Evolutionary conservation across 495 filamentous ascomycete species (phyloP), one percentile per base, ranked within the genome.

Genomic region (Achaetomiella virescens): DNA sequence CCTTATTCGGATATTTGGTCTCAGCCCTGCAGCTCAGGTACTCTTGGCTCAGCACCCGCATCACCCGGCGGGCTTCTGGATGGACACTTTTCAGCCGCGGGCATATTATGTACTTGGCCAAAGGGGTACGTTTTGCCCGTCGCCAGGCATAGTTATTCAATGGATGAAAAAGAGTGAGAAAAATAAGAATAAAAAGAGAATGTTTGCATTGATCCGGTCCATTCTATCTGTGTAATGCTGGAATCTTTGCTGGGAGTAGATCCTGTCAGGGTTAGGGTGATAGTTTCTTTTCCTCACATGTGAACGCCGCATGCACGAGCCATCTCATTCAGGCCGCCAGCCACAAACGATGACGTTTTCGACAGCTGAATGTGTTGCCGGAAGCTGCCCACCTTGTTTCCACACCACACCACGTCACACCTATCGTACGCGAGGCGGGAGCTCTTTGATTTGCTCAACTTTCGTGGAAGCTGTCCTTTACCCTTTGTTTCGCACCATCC

Each of bases 371-470:
- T 53, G 53, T 52, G 54, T 53, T 42, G 6, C 11, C 20, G 35
- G 41, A 33, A 55, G 31, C 55, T 59, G 42, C 61, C 58, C 63
- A 59, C 56, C 47, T 52, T 51, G 44, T 31, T 37, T 48, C 45
- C 51, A 49, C 42, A 48, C 57, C n/a, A n/a, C 57, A 69, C 59
- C 66, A 69, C 66, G 66, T 65, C 65, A 67, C 66, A 48, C 61
- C 42, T 61, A 48, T 41, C 33, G 35, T 24, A 11, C n/a, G 2
- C 35, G 8, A 8, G 54, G 10, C 35, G 24, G 36, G 37, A 48
- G 20, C 37, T 42, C 1, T 29, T 17, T 36, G 9, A 15, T 56
- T 44, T 25, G 22, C 25, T 37, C 2, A 35, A 25, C 52, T n/a
- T n/a, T n/a, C n/a, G n/a, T n/a, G 43, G 43, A 15, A 53, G 11